Evolutionary conservation across 345 rosid species (phyloP), one percentile per base, ranked within the genome.

Genomic region (Theobroma cacao): DNA sequence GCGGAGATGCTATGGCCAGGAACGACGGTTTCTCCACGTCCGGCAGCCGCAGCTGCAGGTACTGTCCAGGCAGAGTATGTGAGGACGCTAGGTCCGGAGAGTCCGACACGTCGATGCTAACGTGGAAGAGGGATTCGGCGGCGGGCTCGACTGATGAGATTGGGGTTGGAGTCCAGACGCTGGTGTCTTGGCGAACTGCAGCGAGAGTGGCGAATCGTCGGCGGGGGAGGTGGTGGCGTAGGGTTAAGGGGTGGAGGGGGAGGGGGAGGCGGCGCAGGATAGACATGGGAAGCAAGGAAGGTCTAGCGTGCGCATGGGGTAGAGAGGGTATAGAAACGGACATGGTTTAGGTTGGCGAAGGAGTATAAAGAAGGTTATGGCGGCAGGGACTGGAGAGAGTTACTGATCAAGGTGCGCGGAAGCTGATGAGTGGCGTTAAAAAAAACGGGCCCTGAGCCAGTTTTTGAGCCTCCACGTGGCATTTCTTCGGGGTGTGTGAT

Each of bases 1-100:
- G 98, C 66, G 98, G 91, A 70, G 97, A 96, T 2, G 98, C 97
- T 55, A 96, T 89, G 40, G 99, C 97, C 18, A 96, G 83, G 71
- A 96, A 94, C 2, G 98, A 77, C 0, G 95, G 98, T 80, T 86
- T 94, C 68, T 80, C 91, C 2, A 78, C 86, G 72, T 89, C 91
- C 14, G 86, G 91, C 34, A 96, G 78, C 12, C 97, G 95, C 45
- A 96, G 88, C 94, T 92, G 98, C 31, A 94, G 91, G 85, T 92
- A 96, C 82, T 96, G 99, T 12, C 99, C 99, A 1, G 97, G 86
- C 43, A 82, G 75, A 26, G 91, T 85, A 79, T 96, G 81, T 3
- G 98, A 88, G 1, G 80, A 80, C 28, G 77, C 97, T 33, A 96
- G 91, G 84, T 92, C 95, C 2, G 98, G 90, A 2, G 93, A 78